Percentiles rank a stretch among this genome's conserved stretches.
Conservation (phyloP, 2,329 filamentous ascomycete species). For the Onygenales sp. region DNA sequence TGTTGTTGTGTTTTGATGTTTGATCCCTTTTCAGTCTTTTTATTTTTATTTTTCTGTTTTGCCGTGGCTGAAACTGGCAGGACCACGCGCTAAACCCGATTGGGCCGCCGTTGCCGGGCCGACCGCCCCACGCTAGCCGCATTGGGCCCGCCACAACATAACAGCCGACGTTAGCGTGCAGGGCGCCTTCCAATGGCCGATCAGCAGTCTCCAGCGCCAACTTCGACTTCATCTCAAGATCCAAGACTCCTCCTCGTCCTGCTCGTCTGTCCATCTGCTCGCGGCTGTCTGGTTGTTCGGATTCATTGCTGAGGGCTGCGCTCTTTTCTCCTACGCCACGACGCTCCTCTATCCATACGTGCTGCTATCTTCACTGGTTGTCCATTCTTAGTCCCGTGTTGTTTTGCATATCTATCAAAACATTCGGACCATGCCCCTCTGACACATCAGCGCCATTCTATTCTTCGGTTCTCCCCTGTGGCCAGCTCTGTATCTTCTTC, state of each 20-base stretch:
- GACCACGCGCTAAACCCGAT: constrained; percentile 16
- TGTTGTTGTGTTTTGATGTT: neutral
- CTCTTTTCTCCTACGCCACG: neutral
- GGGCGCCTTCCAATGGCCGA: neutral
- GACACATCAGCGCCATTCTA: neutral
- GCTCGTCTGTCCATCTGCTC: constrained; percentile 7
- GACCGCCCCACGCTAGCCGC: constrained; percentile 25
- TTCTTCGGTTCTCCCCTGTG: neutral
- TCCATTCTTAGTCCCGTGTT: constrained; percentile 3
- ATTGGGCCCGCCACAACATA: constrained; percentile 28
- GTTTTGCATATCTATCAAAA: neutral
- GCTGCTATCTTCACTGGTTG: neutral
- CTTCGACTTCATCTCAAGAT: neutral
- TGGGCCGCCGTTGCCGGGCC: constrained; percentile 26
- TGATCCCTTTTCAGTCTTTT: neutral
- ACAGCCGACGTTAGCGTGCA: constrained; percentile 23
- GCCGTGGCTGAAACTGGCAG: neutral
- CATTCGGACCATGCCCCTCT: constrained; percentile 1
- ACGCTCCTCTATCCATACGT: constrained; percentile 4
- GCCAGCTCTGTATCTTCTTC: neutral
- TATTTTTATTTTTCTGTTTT: neutral
- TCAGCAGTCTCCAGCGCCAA: neutral
- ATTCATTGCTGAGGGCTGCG: constrained; percentile 8
- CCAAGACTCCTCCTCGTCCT: neutral
- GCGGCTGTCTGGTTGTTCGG: constrained; percentile 4